Conservation (phyloP, 2,329 filamentous ascomycete species). For the Colletotrichum godetiae region DNA sequence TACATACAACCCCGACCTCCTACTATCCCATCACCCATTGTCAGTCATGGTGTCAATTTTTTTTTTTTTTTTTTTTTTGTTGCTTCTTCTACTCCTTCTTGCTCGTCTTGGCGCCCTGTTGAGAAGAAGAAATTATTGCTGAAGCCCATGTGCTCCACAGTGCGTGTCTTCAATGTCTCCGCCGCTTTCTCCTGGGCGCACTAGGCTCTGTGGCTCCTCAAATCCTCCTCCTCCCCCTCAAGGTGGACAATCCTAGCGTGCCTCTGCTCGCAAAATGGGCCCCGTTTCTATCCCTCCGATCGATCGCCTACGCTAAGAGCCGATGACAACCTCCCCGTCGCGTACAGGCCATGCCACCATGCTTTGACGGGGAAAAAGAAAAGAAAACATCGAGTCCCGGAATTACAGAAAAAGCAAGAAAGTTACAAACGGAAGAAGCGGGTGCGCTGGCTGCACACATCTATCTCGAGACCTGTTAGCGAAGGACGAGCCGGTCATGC, state of each 20-base stretch:
- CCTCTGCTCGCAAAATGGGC: not conserved
- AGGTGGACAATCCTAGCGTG: not conserved
- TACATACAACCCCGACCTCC: not conserved
- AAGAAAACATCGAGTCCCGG: not conserved
- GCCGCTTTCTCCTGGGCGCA: not conserved
- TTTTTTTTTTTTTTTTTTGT: no score
- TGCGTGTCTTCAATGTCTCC: not conserved
- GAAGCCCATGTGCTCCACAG: not conserved
- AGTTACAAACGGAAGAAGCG: not conserved
- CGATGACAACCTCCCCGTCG: conserved; percentile 18
- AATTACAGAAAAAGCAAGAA: not conserved
- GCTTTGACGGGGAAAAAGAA: not conserved
- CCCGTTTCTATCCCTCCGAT: conserved; percentile 24
- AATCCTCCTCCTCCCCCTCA: not conserved
- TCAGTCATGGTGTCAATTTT: not conserved
- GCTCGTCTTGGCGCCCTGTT: not conserved
- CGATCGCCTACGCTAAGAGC: conserved; percentile 24
- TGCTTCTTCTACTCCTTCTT: not conserved
- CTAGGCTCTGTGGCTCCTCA: no score
- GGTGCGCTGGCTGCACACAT: conserved; percentile 2
- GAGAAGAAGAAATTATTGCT: not conserved
- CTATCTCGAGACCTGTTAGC: conserved; percentile 1
- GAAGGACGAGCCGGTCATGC: not conserved
- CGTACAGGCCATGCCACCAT: not conserved
- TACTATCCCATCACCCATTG: no score